Conservation (phyloP, 108 stramenopile species). For the Craspedostauros australis region DNA sequence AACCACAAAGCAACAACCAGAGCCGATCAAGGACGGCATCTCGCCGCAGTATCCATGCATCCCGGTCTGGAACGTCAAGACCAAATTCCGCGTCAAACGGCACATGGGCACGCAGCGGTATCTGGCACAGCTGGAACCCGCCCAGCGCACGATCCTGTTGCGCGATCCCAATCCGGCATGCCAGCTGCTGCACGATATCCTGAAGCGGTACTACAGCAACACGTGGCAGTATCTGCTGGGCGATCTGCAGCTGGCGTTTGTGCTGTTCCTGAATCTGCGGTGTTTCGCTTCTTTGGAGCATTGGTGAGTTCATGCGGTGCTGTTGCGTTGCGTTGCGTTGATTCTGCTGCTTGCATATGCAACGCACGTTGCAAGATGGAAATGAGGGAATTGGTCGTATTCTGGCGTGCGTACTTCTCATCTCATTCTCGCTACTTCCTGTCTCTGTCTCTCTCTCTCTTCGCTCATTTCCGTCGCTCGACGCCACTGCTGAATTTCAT, state of each 20-base stretch:
- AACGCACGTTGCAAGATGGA: neutral
- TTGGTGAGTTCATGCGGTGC: slow-evolving; percentile 54
- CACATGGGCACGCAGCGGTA: slow-evolving; percentile 65
- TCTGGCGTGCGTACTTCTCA: neutral
- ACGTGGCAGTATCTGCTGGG: slow-evolving; percentile 48
- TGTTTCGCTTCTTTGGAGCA: slow-evolving; percentile 74
- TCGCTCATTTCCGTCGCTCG: too few relatives aligned
- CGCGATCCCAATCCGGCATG: slow-evolving; percentile 3
- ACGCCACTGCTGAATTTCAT: too few relatives aligned
- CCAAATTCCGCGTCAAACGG: slow-evolving; percentile 23
- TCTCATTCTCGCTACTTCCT: too few relatives aligned
- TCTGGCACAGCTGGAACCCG: slow-evolving; percentile 39
- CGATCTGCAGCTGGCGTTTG: slow-evolving; percentile 71
- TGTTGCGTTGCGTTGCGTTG: neutral
- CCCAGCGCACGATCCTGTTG: slow-evolving; percentile 51
- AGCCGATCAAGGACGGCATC: slow-evolving; percentile 30
- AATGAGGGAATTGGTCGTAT: neutral
- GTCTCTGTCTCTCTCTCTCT: too few relatives aligned
- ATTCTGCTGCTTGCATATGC: neutral
- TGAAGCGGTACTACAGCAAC: slow-evolving; percentile 29
- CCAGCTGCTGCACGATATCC: slow-evolving; percentile 28
- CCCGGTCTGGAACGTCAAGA: slow-evolving; percentile 48
- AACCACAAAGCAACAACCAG: neutral
- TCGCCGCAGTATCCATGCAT: slow-evolving; percentile 52
- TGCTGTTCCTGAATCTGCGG: slow-evolving; percentile 59